These are phyloP conservation scores for Fusarium subtropicale DNA, from an alignment of 2,329 filamentous ascomycete genomes.

Conservation along the genomic window DNA sequence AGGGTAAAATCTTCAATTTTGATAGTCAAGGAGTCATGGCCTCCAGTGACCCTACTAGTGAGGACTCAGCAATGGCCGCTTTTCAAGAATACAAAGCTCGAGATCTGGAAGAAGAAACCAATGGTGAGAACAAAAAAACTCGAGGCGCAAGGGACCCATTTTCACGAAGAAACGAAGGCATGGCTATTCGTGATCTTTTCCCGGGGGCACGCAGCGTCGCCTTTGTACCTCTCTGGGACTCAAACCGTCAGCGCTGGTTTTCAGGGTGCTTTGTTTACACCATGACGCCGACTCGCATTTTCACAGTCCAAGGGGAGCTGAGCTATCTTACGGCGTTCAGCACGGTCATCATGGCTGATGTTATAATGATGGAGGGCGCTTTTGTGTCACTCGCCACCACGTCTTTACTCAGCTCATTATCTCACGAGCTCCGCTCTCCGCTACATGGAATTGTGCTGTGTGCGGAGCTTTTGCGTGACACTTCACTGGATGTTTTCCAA, in stretches of 20 bases:
- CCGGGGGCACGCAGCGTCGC: constrained; percentile 59
- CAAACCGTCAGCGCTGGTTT: constrained; percentile 59
- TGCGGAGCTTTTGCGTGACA: constrained; percentile 65
- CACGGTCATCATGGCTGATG: constrained; percentile 67
- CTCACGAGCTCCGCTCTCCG: constrained; percentile 70
- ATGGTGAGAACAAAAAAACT: background rate
- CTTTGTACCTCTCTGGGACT: constrained; percentile 62
- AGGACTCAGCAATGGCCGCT: constrained; percentile 30
- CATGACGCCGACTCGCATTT: constrained; percentile 55
- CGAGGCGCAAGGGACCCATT: constrained; percentile 14
- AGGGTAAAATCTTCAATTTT: constrained; percentile 61
- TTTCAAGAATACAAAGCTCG: constrained; percentile 3
- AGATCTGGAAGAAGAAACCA: background rate
- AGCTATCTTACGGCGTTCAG: constrained; percentile 64
- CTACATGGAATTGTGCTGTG: constrained; percentile 70
- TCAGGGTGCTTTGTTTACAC: constrained; percentile 64
- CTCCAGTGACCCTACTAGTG: constrained; percentile 48
- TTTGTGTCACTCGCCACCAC: constrained; percentile 62
- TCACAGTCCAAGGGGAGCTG: constrained; percentile 62
- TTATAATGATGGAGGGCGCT: constrained; percentile 57
- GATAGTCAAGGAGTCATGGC: constrained; percentile 53
- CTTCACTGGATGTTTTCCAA: constrained; percentile 60
- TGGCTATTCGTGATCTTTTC: constrained; percentile 51
- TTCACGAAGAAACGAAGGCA: constrained; percentile 35
- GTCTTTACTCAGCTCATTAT: constrained; percentile 69